Percentiles rank a stretch among this genome's conserved stretches.
phyloP scores from a whole-genome alignment of 2,329 filamentous ascomycete species.

The Alternaria burnsii region DNA sequence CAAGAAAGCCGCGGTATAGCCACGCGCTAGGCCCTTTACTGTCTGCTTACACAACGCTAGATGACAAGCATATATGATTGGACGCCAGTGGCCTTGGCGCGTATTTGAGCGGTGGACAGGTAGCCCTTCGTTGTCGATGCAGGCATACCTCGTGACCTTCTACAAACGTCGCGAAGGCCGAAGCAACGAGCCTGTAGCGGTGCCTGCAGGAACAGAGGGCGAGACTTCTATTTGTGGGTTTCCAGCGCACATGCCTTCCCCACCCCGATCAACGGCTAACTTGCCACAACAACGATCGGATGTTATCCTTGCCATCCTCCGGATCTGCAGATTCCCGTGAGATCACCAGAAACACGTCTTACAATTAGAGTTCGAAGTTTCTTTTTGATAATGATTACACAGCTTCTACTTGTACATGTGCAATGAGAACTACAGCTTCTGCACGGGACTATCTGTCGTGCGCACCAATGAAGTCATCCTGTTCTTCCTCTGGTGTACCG shows the following conservation, averaged over 20 bases:
- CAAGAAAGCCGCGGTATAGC: constrained; percentile 26
- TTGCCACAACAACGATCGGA: constrained; percentile 8
- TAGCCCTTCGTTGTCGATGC: constrained; percentile 16
- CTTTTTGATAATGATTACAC: background rate
- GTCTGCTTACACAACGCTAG: constrained; percentile 12
- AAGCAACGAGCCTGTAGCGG: constrained; percentile 8
- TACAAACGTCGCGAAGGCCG: constrained; percentile 7
- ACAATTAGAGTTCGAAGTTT: constrained; percentile 4
- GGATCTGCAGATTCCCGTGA: constrained; percentile 8
- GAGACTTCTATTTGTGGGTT: background rate
- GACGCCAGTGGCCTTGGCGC: constrained; percentile 17
- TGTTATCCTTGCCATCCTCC: constrained; percentile 3
- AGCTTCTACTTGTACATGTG: background rate
- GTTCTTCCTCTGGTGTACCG: constrained; percentile 33
- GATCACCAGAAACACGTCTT: background rate
- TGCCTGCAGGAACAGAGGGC: constrained; percentile 10
- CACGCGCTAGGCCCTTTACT: constrained; percentile 21
- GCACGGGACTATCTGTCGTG: constrained; percentile 15
- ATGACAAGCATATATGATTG: constrained; percentile 13
- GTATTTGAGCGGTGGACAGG: constrained; percentile 10
- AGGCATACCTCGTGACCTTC: constrained; percentile 2
- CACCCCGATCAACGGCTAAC: constrained; percentile 10
- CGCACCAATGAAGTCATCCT: constrained; percentile 28
- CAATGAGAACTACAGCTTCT: constrained; percentile 9
- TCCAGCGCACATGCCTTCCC: constrained; percentile 4